Base-by-base conservation (phyloP, 495 filamentous ascomycete species). In the Penicillium tannophilum region DNA sequence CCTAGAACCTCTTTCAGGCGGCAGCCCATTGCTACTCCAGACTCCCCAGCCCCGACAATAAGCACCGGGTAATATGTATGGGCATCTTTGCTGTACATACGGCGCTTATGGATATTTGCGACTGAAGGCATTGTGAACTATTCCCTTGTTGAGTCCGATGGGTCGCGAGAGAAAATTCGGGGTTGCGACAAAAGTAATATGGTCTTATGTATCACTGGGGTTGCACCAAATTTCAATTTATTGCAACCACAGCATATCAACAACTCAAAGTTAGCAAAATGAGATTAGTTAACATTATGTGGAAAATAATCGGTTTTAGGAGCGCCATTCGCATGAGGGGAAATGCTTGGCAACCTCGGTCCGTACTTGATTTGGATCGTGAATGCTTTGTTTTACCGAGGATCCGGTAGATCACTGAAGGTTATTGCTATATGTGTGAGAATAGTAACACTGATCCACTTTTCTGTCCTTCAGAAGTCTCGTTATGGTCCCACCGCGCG, bases 11-110 rank as follows among this genome's bases (percentile, higher is more conserved):
- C 75, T 57, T 84, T 85, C 57, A 90, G 64, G 17, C 80, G 78
- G 59, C 85, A 88, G 14, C 79, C 87, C 75, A 88, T 82, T 11
- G 84, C 86, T 63, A 90, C 86, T 3, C 82, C 88, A 0, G 84
- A 87, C 69, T 86, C 84, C 7, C 88, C 88, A 1, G 86, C 84
- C 16, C 88, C 88, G 50, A 84, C 70, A 47, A 82, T 76, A 31
- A 80, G 63, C 35, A 84, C 71, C 2, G 82, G 82, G 55, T 82
- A 82, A 63, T 83, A 84, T 12, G 81, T 84, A 58, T 81, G 80
- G n/a, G 75, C 80, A 74, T 78, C 58, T 30, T 76, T 69, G 23
- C 71, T 70, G 60, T 81, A 84, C 10, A 67, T 77, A 62, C 77
- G 72, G 39, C 81, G 73, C 45, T 70, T 72, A 35, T 72, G 74